Conservation (phyloP, 345 rosid species). For the Litchi chinensis region DNA sequence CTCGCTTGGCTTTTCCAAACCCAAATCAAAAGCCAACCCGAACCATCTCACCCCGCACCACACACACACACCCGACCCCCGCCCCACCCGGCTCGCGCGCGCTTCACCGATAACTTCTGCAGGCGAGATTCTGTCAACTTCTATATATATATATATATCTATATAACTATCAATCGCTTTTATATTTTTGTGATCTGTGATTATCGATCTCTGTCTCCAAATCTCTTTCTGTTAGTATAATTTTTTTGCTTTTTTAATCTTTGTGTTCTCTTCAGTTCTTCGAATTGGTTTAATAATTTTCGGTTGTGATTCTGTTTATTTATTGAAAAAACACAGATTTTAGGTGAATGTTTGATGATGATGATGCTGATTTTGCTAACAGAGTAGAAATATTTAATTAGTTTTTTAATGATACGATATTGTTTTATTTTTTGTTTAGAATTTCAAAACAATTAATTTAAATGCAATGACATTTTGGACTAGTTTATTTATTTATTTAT, state of each 20-base stretch:
- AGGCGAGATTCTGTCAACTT: conserved; percentile 17
- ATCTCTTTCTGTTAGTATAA: not conserved
- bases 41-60: not conserved
- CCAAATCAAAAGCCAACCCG: not conserved
- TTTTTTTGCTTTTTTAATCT: not conserved
- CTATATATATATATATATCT: no score
- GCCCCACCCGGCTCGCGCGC: not conserved
- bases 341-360: not conserved
- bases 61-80: no score
- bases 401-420: not conserved
- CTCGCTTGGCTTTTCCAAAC: not conserved
- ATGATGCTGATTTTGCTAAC: not conserved
- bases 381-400: not conserved
- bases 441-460: not conserved
- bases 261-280: not conserved
- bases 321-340: not conserved
- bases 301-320: not conserved
- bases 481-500: not conserved
- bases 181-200: not conserved
- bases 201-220: conserved; percentile 6
- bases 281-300: not conserved
- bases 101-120: conserved; percentile 9
- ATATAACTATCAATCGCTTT: not conserved
- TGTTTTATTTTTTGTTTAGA: not conserved
- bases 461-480: not conserved